Evolutionary conservation across 2,329 filamentous ascomycete genomes (phyloP).

Genomic region (Dryadomyces sulphureus): DNA sequence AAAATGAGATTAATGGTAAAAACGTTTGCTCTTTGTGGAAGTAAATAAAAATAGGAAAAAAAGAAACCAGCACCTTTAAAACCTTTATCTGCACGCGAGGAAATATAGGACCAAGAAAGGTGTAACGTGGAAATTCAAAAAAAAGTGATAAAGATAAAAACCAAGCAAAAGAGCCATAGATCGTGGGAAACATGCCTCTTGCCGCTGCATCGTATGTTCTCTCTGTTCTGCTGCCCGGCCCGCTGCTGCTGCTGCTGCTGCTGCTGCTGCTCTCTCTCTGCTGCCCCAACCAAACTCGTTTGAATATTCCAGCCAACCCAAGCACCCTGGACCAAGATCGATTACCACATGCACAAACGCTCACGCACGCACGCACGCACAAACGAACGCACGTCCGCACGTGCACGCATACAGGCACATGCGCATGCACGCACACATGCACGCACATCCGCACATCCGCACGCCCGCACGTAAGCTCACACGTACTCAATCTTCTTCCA

Average conservation of each 20-base stretch:
- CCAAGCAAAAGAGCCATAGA: neutral
- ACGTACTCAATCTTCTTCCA: neutral
- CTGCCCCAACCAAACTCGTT: neutral
- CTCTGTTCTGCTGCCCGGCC: neutral
- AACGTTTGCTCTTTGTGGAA: neutral
- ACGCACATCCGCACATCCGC: neutral
- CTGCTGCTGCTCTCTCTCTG: neutral
- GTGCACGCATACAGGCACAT: neutral
- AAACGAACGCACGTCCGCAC: neutral
- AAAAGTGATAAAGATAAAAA: neutral
- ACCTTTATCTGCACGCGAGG: conserved; percentile 8
- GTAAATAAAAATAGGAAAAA: conserved; percentile 5
- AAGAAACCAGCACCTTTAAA: conserved; percentile 10
- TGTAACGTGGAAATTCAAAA: conserved; percentile 1
- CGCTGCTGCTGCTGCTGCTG: neutral
- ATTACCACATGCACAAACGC: neutral
- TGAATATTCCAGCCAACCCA: neutral
- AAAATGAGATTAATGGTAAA: neutral
- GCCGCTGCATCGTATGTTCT: neutral
- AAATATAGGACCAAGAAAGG: conserved; percentile 1
- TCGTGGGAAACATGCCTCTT: neutral
- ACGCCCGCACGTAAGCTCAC: neutral
- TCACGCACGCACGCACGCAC: neutral
- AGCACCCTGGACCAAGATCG: neutral
- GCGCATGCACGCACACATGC: neutral